Conservation (phyloP, 495 filamentous ascomycete species). For the Hypomontagnella submonticulosa region DNA sequence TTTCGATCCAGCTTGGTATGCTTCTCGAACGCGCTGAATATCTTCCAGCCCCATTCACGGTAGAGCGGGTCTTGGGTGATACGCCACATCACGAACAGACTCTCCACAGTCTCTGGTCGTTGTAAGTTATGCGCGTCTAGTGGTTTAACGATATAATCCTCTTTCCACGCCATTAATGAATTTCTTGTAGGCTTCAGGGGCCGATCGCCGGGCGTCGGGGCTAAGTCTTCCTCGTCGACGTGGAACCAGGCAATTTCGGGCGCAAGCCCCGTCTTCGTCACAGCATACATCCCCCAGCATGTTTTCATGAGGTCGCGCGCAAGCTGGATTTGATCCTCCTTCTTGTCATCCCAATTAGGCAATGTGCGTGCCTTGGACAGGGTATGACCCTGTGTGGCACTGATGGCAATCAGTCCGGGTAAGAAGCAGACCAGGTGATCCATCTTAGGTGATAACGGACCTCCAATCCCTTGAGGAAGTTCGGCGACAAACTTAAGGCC, state of each 20-base stretch:
- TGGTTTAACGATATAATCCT: constrained; percentile 73
- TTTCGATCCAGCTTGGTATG: constrained; percentile 63
- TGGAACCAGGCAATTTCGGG: constrained; percentile 79
- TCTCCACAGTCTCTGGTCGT: constrained; percentile 83
- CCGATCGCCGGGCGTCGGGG: constrained; percentile 50
- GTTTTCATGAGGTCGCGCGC: constrained; percentile 80
- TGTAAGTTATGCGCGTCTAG: constrained; percentile 81
- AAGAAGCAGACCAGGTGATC: constrained; percentile 86
- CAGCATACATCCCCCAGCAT: constrained; percentile 81
- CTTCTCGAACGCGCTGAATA: constrained; percentile 77
- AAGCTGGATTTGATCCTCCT: constrained; percentile 76
- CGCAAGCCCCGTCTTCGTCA: constrained; percentile 75
- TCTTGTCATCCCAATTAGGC: constrained; percentile 67
- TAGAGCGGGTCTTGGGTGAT: constrained; percentile 81
- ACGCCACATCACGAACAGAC: constrained; percentile 83
- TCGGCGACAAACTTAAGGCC: constrained; percentile 77
- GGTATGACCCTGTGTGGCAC: constrained; percentile 73
- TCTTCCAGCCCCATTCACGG: constrained; percentile 84
- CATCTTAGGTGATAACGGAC: constrained; percentile 74
- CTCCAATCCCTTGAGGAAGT: constrained; percentile 70
- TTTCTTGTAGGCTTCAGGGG: constrained; percentile 14
- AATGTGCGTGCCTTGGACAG: constrained; percentile 69
- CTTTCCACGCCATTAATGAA: constrained; percentile 41
- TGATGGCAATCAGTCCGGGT: constrained; percentile 79
- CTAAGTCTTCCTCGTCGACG: constrained; percentile 50